Evolutionary conservation across 257 asterid genomes (phyloP).

Genomic region (Ocimum tenuiflorum): DNA sequence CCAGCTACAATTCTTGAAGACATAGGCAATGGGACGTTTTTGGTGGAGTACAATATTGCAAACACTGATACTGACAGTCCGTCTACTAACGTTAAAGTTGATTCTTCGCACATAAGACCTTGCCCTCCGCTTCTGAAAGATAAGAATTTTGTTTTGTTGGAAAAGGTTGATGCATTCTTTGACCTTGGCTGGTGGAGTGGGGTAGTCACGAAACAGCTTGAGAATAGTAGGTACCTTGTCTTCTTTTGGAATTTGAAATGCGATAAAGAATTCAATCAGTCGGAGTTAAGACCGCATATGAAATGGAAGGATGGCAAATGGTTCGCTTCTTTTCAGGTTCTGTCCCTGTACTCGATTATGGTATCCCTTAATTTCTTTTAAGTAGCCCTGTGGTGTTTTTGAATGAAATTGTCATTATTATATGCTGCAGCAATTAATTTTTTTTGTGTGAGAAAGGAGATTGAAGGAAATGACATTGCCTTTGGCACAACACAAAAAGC

Average conservation of each 20-base stretch:
- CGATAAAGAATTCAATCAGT: constrained; percentile 30
- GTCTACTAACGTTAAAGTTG: constrained; percentile 26
- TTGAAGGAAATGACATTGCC: too few relatives aligned
- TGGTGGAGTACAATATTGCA: constrained; percentile 34
- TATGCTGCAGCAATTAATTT: too few relatives aligned
- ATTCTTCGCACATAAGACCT: constrained; percentile 56
- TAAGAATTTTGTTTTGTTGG: constrained; percentile 39
- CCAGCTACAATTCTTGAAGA: constrained; percentile 40
- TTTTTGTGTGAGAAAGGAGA: too few relatives aligned
- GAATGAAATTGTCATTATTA: too few relatives aligned
- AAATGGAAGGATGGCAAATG: constrained; percentile 74
- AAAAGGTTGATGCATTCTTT: constrained; percentile 63
- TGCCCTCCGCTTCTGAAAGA: constrained; percentile 57
- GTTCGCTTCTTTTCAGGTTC: constrained; percentile 67
- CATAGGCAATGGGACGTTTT: constrained; percentile 32
- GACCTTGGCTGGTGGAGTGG: constrained; percentile 66
- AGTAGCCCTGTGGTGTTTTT: too few relatives aligned
- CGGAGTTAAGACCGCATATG: constrained; percentile 66
- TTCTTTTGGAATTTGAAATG: constrained; percentile 33
- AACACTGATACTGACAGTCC: constrained; percentile 3
- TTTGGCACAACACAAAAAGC: too few relatives aligned
- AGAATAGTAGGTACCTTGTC: constrained; percentile 40
- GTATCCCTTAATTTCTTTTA: neutral
- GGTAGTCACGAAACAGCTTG: constrained; percentile 43
- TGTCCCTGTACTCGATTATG: constrained; percentile 1